A percentile compares a stretch with the other conserved stretches of the same genome.
Evolutionary conservation across 257 asterid genomes (phyloP).

Genomic region (Apocynum venetum): DNA sequence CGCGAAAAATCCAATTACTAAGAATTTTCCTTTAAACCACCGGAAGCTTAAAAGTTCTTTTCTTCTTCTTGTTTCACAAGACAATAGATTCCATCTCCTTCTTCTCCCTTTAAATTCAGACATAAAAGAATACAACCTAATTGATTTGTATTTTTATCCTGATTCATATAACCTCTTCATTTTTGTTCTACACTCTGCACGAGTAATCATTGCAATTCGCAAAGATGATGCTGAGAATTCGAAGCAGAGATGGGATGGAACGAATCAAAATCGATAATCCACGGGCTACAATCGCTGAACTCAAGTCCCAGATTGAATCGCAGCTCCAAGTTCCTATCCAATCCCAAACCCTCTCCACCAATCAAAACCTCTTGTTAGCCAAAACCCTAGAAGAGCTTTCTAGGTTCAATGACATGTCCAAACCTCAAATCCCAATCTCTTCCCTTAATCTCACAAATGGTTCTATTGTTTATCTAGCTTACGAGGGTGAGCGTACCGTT

Average conservation of each 20-base stretch:
- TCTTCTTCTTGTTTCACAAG: slow-evolving; percentile 6
- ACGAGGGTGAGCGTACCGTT: slow-evolving; percentile 79
- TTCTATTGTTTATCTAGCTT: slow-evolving; percentile 71
- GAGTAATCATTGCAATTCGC: background rate
- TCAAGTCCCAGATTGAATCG: slow-evolving; percentile 64
- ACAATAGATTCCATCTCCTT: background rate
- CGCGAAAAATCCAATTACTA: too few species aligned
- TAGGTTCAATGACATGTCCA: slow-evolving; percentile 63
- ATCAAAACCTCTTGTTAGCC: slow-evolving; percentile 77
- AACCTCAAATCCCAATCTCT: slow-evolving; percentile 43
- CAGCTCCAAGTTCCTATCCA: slow-evolving; percentile 75
- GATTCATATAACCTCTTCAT: background rate
- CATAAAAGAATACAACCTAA: background rate
- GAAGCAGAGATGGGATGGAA: slow-evolving; percentile 97
- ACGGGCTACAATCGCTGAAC: slow-evolving; percentile 53
- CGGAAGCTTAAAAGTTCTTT: background rate
- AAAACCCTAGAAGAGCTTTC: slow-evolving; percentile 59
- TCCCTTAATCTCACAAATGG: slow-evolving; percentile 64
- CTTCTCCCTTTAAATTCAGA: background rate
- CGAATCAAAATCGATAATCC: slow-evolving; percentile 75
- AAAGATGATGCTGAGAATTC: slow-evolving; percentile 92
- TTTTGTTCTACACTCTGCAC: background rate
- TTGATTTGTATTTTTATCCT: too few species aligned
- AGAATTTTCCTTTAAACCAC: background rate
- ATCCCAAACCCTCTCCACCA: slow-evolving; percentile 77